Conservation (phyloP, 2,329 filamentous ascomycete species). For the Sporothrix sp. region DNA sequence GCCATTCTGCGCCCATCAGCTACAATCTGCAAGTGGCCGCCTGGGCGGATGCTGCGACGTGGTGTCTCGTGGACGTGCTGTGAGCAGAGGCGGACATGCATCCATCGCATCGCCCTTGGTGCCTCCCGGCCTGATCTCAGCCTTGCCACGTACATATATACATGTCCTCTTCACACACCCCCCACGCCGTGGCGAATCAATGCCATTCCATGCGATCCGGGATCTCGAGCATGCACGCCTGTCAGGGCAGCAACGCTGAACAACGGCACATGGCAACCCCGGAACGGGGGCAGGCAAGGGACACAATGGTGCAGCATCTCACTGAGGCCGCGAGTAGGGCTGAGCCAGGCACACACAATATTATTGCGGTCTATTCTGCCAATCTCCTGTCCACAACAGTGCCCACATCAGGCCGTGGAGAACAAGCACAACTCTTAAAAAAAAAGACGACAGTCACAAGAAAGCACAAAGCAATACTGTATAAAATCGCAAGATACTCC, state of each 20-base stretch:
- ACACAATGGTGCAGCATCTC: not conserved
- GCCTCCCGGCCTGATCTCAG: constrained; percentile 1
- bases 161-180: not conserved
- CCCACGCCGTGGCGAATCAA: not conserved
- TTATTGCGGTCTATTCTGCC: not conserved
- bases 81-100: not conserved
- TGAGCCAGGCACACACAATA: constrained; percentile 3
- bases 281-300: no score
- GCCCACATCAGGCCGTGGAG: not conserved
- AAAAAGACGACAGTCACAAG: not conserved
- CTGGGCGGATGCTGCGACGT: not conserved
- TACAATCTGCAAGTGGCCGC: no score
- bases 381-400: not conserved
- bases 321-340: constrained; percentile 4
- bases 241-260: no score
- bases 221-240: not conserved
- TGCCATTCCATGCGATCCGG: not conserved
- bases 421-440: no score
- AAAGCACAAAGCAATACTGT: not conserved
- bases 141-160: not conserved
- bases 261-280: no score
- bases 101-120: not conserved
- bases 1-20: no score
- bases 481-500: not conserved
- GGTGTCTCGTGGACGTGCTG: not conserved